phyloP scores from a whole-genome alignment of 2,329 filamentous ascomycete species.

The Scopulariopsis brevicaulis region DNA sequence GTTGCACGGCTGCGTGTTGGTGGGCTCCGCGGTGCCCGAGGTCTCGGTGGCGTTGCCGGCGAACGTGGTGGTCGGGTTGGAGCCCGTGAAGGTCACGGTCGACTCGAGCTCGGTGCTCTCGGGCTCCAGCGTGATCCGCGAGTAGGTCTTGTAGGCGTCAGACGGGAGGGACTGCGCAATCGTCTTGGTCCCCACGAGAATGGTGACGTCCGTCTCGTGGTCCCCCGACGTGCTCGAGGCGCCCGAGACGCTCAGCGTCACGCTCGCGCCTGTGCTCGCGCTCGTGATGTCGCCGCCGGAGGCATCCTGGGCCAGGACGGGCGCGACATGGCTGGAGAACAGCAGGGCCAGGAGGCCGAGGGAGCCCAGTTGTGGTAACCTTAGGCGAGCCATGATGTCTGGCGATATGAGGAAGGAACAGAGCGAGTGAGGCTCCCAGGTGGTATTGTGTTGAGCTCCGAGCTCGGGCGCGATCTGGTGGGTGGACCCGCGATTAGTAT shows the following conservation, averaged over 20 bases:
- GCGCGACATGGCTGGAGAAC: background rate
- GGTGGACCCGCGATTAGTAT: background rate
- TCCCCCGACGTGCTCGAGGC: background rate
- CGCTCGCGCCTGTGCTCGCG: background rate
- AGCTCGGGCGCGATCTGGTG: background rate
- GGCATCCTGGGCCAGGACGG: background rate
- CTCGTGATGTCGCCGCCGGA: background rate
- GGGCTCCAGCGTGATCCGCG: constrained; percentile 28
- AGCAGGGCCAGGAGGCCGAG: constrained; percentile 1
- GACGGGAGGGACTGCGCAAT: constrained; percentile 26
- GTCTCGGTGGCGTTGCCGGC: constrained; percentile 25
- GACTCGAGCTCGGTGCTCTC: constrained; percentile 14
- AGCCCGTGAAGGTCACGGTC: constrained; percentile 32
- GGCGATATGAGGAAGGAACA: background rate
- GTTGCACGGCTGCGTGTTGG: constrained; percentile 73
- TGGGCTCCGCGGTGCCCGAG: constrained; percentile 36
- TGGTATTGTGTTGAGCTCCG: background rate
- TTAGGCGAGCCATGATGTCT: background rate
- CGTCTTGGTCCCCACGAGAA: constrained; percentile 24
- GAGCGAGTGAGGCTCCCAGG: background rate
- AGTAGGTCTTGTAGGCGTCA: constrained; percentile 31
- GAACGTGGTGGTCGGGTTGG: constrained; percentile 28
- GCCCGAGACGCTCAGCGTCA: background rate
- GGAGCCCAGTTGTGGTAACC: background rate
- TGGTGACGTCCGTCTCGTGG: constrained; percentile 16